phyloP scores from a whole-genome alignment of 768 basidiomycete species.

The Neoboletus magnificus region DNA sequence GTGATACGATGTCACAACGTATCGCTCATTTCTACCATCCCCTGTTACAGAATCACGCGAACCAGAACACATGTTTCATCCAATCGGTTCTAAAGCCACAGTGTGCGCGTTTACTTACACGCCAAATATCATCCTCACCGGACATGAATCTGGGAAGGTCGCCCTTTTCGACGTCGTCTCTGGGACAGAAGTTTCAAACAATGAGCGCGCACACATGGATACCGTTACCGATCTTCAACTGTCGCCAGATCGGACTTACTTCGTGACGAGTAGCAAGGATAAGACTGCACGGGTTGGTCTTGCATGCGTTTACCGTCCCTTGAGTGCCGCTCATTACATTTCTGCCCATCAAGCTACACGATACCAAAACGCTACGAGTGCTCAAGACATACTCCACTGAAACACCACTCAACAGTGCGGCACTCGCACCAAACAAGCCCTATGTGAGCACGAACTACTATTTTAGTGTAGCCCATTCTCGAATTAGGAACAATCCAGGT shows the following conservation, averaged over 20 bases:
- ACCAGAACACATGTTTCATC: constrained; percentile 76
- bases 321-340: not conserved
- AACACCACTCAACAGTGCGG: constrained; percentile 93
- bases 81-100: constrained; percentile 93
- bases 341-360: constrained; percentile 60
- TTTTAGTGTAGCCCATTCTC: not conserved
- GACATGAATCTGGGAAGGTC: constrained; percentile 95
- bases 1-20: not conserved
- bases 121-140: constrained; percentile 80
- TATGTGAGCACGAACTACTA: constrained; percentile 52
- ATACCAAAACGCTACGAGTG: constrained; percentile 81
- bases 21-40: constrained; percentile 1
- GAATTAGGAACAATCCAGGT: constrained; percentile 44
- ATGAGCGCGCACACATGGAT: constrained; percentile 87
- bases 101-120: constrained; percentile 87
- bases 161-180: constrained; percentile 86
- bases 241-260: constrained; percentile 87
- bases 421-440: constrained; percentile 77
- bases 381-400: constrained; percentile 94
- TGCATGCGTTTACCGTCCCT: not conserved
- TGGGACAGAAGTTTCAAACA: constrained; percentile 78
- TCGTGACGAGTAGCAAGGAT: constrained; percentile 95
- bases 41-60: constrained; percentile 62
- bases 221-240: constrained; percentile 91
- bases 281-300: constrained; percentile 82